Conservation (phyloP, 768 basidiomycete species). For the Hygrophorus pudorinus region DNA sequence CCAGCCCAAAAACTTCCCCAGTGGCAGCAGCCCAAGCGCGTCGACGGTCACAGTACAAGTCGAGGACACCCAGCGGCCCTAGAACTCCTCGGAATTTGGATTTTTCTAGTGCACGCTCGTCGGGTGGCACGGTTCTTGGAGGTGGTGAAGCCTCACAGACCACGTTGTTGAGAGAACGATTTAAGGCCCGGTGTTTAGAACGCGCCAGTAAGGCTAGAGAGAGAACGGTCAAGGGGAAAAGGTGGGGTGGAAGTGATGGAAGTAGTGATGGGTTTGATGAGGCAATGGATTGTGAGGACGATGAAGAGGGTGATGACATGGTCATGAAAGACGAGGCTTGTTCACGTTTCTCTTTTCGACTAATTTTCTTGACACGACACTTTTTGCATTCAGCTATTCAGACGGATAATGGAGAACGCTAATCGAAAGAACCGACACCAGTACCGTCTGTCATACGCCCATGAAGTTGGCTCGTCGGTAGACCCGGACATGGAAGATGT, state of each 20-base stretch:
- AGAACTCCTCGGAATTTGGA: slow-evolving; percentile 14
- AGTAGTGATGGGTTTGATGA: slow-evolving; percentile 43
- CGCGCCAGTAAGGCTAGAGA: slow-evolving; percentile 47
- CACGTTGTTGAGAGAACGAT: slow-evolving; percentile 45
- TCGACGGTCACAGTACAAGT: slow-evolving; percentile 51
- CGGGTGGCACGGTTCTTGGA: slow-evolving; percentile 2
- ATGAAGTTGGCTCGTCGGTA: slow-evolving; percentile 67
- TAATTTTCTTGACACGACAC: slow-evolving; percentile 1
- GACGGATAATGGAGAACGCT: slow-evolving; percentile 50
- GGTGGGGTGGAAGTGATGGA: slow-evolving; percentile 21
- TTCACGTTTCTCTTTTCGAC: slow-evolving; percentile 3
- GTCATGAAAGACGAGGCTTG: slow-evolving; percentile 57
- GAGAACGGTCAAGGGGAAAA: slow-evolving; percentile 31
- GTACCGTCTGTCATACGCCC: slow-evolving; percentile 53
- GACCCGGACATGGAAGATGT: slow-evolving; percentile 66
- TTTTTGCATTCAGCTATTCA: slow-evolving; percentile 49
- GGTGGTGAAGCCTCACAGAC: slow-evolving; percentile 38
- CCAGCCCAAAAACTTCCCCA: slow-evolving; percentile 36
- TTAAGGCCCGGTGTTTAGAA: slow-evolving; percentile 53
- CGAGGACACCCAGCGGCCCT: slow-evolving; percentile 20
- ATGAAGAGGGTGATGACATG: slow-evolving; percentile 46
- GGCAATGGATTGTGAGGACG: slow-evolving; percentile 31
- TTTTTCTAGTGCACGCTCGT: slow-evolving; percentile 11
- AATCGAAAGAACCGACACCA: slow-evolving; percentile 38
- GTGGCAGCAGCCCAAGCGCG: slow-evolving; percentile 34